phyloP scores from a whole-genome alignment of 495 filamentous ascomycete genomes.

The Apiosordaria backusii region DNA sequence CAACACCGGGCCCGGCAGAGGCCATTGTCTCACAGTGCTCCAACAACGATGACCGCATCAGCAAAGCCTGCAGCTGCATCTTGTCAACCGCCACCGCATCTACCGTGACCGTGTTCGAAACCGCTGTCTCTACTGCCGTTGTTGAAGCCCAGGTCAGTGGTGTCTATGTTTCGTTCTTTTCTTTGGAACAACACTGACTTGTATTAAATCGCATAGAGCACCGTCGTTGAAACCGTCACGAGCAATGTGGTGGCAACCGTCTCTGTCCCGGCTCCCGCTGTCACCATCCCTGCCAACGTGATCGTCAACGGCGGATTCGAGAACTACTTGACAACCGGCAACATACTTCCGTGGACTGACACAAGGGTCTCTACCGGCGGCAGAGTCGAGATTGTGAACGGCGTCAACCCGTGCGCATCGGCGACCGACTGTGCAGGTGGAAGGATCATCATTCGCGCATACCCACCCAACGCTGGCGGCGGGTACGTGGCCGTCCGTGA shows the following conservation, averaged over 20 bases:
- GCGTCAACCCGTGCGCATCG: constrained; percentile 18
- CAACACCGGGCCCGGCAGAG: constrained; percentile 2
- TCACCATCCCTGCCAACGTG: constrained; percentile 15
- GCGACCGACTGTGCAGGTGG: constrained; percentile 19
- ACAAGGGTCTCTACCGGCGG: constrained; percentile 13
- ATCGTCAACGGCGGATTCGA: constrained; percentile 20
- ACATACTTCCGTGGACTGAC: constrained; percentile 20
- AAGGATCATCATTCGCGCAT: constrained; percentile 18
- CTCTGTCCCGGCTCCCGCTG: constrained; percentile 9
- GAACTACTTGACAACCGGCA: constrained; percentile 14
- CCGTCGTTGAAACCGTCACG: constrained; percentile 13
- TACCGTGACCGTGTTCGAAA: constrained; percentile 18
- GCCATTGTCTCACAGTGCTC: constrained; percentile 18
- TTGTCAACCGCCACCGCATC: constrained; percentile 17
- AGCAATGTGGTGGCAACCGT: constrained; percentile 13
- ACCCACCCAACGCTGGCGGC: constrained; percentile 11
- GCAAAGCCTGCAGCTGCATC: constrained; percentile 27
- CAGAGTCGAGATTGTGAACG: constrained; percentile 15
- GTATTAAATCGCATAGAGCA: constrained; percentile 10
- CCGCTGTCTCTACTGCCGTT: constrained; percentile 12
- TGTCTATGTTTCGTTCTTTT: not conserved
- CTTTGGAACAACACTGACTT: not conserved
- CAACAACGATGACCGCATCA: constrained; percentile 14
- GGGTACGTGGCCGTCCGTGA: constrained; percentile 10
- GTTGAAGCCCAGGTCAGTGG: constrained; percentile 11